A percentile compares a stretch with the other conserved stretches of the same genome.
Evolutionary conservation across 257 asterid genomes (phyloP).

Genomic region (Salvia hispanica): DNA sequence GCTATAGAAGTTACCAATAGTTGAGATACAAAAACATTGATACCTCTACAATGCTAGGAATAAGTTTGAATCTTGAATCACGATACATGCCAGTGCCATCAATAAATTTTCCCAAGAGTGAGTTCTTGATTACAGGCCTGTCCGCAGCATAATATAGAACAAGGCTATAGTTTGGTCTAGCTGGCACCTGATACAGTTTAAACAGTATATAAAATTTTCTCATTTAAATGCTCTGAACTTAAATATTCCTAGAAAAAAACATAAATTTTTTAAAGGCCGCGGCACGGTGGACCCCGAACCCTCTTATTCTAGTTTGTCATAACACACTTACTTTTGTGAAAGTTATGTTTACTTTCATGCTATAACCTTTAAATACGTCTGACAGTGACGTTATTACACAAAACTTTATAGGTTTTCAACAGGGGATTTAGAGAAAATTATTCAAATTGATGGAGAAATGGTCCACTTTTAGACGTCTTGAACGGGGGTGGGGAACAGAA

Average conservation of each 20-base stretch:
- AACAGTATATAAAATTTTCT: constrained; percentile 32
- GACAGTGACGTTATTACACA: background rate
- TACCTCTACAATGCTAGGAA: constrained; percentile 97
- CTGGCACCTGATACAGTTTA: constrained; percentile 77
- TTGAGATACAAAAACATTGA: constrained; percentile 16
- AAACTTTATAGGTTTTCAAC: background rate
- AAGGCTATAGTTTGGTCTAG: constrained; percentile 93
- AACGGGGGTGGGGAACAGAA: background rate
- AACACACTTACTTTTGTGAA: background rate
- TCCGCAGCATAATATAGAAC: constrained; percentile 92
- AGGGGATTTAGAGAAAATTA: background rate
- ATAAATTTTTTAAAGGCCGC: too few relatives aligned
- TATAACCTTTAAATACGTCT: background rate
- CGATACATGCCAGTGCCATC: constrained; percentile 90
- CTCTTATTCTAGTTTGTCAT: background rate
- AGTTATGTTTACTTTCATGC: background rate
- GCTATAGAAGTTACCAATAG: background rate
- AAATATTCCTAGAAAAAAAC: background rate
- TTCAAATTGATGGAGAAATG: background rate
- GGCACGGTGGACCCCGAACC: too few relatives aligned
- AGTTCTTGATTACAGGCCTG: constrained; percentile 72
- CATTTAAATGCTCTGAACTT: background rate
- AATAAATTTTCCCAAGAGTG: constrained; percentile 79
- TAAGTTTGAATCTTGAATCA: constrained; percentile 94
- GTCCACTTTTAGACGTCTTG: background rate